phyloP scores from a whole-genome alignment of 768 basidiomycete genomes.

The Clavulina sp. region DNA sequence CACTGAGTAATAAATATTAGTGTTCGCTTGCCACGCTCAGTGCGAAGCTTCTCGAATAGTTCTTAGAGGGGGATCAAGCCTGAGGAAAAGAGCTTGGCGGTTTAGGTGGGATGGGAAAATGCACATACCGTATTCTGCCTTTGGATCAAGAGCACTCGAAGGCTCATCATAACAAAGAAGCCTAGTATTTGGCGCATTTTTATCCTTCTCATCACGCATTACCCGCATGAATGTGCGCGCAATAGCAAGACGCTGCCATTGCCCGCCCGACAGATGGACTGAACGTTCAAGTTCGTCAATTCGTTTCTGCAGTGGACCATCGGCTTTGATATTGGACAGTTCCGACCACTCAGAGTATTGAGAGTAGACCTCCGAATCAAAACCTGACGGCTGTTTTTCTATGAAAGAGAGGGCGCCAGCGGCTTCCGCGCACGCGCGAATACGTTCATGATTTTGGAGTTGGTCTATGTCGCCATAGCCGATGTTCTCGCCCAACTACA shows the following conservation, averaged over 20 bases:
- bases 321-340: not conserved
- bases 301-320: not conserved
- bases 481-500: conserved; percentile 27
- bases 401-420: conserved; percentile 9
- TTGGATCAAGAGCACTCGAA: not conserved
- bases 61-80: not conserved
- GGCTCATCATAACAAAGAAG: not conserved
- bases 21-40: conserved; percentile 1
- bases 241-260: conserved; percentile 73
- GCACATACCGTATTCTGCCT: not conserved
- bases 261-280: conserved; percentile 72
- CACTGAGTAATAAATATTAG: conserved; percentile 23
- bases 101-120: not conserved
- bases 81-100: too few relatives aligned
- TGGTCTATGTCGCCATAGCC: conserved; percentile 23
- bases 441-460: conserved; percentile 11
- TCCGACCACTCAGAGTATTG: not conserved
- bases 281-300: too few relatives aligned
- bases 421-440: conserved; percentile 5
- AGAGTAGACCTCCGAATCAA: conserved; percentile 5
- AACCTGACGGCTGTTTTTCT: conserved; percentile 7
- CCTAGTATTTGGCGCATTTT: too few relatives aligned
- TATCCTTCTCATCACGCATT: too few relatives aligned
- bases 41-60: conserved; percentile 2
- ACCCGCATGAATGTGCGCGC: conserved; percentile 80